Base-by-base conservation (phyloP, 495 filamentous ascomycete genomes). In the Penicillium daleae region DNA sequence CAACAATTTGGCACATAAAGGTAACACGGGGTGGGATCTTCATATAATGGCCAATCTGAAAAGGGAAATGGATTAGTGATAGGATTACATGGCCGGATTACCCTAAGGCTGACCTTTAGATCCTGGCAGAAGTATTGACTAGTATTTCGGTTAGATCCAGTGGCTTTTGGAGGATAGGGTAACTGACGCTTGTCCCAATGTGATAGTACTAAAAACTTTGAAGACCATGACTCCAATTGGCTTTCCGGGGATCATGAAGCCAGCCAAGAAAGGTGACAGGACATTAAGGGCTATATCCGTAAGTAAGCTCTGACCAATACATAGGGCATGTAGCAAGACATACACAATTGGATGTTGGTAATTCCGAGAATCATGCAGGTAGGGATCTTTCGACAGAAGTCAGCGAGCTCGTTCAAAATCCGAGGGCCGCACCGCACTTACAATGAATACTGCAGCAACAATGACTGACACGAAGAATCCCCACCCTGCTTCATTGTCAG, bases 161-260 rank as follows among this genome's bases (percentile, higher is more conserved):
- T 2, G 1, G n/a, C 0, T 12, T 6, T 5, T 4, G 26, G 22
- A 9, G 10, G 15, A 21, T 31, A 19, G 31, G 5, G 22, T 15
- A 24, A 40, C 67, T 57, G 57, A 70, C 67, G 67, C 75, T 69
- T 75, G 76, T 39, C 66, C 63, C 76, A 86, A 82, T 44, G 86
- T 88, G 62, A 88, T 87, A 64, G 84, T 88, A 35, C 86, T 86
- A 65, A 85, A 88, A 6, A 85, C 86, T 70, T 89, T 88, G 76
- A 89, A 89, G 68, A 88, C 78, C 86, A 89, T 89, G 26, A 87
- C 71, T 0, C 81, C 86, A 24, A 89, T 63, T 0, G 86, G 86
- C 33, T 83, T 71, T 4, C 86, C 86, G 2, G 86, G 85, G 57
- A 86, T 84, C 61, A 88, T 87, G 60, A 87, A 88, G 0, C 87